Evolutionary conservation across 352 stramenopile species (phyloP).

Genomic region (Globisporangium takayamanum): DNA sequence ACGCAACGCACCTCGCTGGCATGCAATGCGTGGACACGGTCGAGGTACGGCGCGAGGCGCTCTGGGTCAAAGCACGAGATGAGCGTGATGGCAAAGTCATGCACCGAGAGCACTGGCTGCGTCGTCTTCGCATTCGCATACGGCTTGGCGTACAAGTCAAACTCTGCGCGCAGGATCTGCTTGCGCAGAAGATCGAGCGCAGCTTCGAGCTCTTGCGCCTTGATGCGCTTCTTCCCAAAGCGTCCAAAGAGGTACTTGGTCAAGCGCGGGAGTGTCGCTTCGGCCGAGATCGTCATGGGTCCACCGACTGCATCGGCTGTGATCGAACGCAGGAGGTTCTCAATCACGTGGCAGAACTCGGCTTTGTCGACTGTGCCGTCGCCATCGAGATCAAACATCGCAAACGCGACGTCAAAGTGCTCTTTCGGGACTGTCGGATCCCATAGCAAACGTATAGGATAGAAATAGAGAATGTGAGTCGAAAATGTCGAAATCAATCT

Average conservation of each 20-base stretch:
- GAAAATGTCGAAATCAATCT: background rate
- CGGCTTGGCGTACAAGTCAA: conserved; percentile 59
- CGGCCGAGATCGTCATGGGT: conserved; percentile 1
- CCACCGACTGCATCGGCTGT: conserved; percentile 11
- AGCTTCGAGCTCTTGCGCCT: conserved; percentile 36
- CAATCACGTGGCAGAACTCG: conserved; percentile 69
- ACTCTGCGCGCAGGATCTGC: conserved; percentile 58
- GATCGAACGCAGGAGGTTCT: conserved; percentile 50
- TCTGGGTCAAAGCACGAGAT: conserved; percentile 70
- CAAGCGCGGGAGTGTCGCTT: conserved; percentile 39
- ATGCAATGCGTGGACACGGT: conserved; percentile 50
- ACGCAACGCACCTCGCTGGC: conserved; percentile 38
- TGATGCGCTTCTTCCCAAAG: conserved; percentile 53
- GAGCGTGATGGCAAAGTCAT: conserved; percentile 75
- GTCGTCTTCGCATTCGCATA: conserved; percentile 32
- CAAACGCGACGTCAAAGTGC: conserved; percentile 76
- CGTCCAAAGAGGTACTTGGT: conserved; percentile 61
- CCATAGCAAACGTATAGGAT: no score
- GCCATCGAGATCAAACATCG: conserved; percentile 74
- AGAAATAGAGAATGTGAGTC: background rate
- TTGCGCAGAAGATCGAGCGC: conserved; percentile 49
- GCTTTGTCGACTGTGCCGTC: conserved; percentile 67
- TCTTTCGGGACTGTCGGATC: conserved; percentile 46
- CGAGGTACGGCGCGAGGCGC: conserved; percentile 46
- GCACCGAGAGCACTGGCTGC: conserved; percentile 47